Percentiles rank a stretch among this genome's conserved stretches.
Evolutionary conservation across 23 red algal genomes (phyloP).

Genomic region (Gracilaria caudata): DNA sequence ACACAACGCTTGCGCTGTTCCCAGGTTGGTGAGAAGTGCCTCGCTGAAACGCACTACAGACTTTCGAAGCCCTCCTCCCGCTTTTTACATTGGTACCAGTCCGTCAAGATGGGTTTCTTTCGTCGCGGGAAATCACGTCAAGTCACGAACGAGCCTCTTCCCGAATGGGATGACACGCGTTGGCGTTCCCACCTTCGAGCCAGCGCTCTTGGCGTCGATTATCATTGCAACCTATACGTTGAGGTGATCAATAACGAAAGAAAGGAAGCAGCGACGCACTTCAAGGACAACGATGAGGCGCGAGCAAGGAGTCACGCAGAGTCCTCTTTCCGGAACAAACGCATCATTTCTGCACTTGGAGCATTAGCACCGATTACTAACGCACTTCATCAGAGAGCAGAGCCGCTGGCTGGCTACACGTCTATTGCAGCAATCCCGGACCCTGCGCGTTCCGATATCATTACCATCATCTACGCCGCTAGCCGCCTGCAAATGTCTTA

Average conservation of each 20-base stretch:
- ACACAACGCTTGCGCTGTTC: not conserved
- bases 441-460: slow-evolving; percentile 53
- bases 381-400: slow-evolving; percentile 50
- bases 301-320: slow-evolving; percentile 51
- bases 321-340: slow-evolving; percentile 45
- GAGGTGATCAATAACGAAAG: slow-evolving; percentile 66
- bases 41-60: not conserved
- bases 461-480: slow-evolving; percentile 63
- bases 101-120: slow-evolving; percentile 39
- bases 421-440: slow-evolving; percentile 63
- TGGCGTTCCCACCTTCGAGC: slow-evolving; percentile 69
- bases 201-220: slow-evolving; percentile 55
- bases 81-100: not conserved
- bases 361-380: slow-evolving; percentile 53
- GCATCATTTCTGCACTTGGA: slow-evolving; percentile 51
- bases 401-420: slow-evolving; percentile 59
- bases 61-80: not conserved
- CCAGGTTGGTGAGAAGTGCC: not conserved
- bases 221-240: slow-evolving; percentile 61
- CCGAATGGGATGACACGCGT: slow-evolving; percentile 73
- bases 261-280: slow-evolving; percentile 46
- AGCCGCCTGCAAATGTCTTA: slow-evolving; percentile 58
- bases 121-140: slow-evolving; percentile 30
- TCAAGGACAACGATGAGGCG: slow-evolving; percentile 36
- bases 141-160: slow-evolving; percentile 39